Evolutionary conservation across 2,329 filamentous ascomycete genomes (phyloP).

Genomic region (Sporothrix schenckii): DNA sequence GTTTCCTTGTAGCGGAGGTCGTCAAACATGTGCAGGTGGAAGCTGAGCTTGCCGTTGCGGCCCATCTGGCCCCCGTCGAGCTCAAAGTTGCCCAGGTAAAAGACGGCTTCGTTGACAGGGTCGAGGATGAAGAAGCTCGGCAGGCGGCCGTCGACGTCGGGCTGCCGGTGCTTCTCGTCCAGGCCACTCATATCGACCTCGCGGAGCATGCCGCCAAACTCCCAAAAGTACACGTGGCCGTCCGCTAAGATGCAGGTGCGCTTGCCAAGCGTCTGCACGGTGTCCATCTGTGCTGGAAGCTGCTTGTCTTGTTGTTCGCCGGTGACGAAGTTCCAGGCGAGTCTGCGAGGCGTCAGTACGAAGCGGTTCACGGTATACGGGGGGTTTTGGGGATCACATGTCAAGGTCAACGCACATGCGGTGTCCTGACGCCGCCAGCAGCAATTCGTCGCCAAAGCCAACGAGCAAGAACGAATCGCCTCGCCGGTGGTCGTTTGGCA

Average conservation of each 20-base stretch:
- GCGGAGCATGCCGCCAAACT: conserved; percentile 29
- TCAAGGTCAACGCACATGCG: conserved; percentile 23
- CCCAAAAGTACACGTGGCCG: conserved; percentile 32
- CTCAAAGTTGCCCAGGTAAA: conserved; percentile 33
- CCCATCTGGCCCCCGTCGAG: conserved; percentile 8
- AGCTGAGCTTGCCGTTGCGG: conserved; percentile 26
- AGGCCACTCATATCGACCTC: conserved; percentile 31
- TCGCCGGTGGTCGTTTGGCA: conserved; percentile 24
- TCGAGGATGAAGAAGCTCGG: conserved; percentile 34
- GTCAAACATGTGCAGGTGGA: conserved; percentile 34
- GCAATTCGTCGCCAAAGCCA: conserved; percentile 33
- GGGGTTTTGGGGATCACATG: background rate
- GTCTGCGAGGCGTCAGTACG: conserved; percentile 11
- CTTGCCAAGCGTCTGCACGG: conserved; percentile 31
- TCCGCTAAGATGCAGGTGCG: conserved; percentile 31
- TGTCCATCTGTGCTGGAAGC: conserved; percentile 32
- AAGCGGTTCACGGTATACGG: background rate
- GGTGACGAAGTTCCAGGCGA: conserved; percentile 34
- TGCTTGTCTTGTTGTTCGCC: conserved; percentile 27
- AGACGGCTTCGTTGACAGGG: conserved; percentile 29
- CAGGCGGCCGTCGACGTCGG: conserved; percentile 33
- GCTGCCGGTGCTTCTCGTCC: conserved; percentile 28
- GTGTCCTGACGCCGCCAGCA: conserved; percentile 24
- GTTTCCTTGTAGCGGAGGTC: conserved; percentile 29
- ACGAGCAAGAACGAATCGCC: conserved; percentile 25